phyloP scores from a whole-genome alignment of 805 yeast genomes.

The Candida orba region DNA sequence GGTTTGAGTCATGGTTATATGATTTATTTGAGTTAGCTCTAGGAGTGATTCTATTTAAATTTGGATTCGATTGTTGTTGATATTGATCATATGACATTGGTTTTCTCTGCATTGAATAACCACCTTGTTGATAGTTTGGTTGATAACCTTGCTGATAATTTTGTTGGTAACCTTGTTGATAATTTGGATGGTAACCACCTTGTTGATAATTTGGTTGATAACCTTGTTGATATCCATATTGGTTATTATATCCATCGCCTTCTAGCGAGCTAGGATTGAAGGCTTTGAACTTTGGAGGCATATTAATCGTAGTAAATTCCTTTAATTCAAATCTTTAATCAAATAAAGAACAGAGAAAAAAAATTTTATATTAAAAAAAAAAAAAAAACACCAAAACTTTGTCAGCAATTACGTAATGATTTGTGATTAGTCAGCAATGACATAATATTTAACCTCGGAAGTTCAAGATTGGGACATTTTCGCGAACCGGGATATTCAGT shows the following conservation, averaged over 20 bases:
- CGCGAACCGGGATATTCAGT: no score
- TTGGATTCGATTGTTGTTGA: constrained; percentile 10
- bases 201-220: constrained; percentile 4
- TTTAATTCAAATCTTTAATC: no score
- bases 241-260: constrained; percentile 11
- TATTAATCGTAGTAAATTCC: not conserved
- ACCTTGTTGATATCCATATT: constrained; percentile 1
- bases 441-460: no score
- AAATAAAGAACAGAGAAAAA: no score
- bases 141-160: constrained; percentile 5
- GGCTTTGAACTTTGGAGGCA: constrained; percentile 38
- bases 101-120: constrained; percentile 15
- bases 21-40: constrained; percentile 13
- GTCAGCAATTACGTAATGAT: no score
- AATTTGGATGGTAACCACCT: not conserved
- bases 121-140: constrained; percentile 5
- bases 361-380: no score
- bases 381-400: no score
- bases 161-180: constrained; percentile 1
- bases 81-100: constrained; percentile 22
- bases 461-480: no score
- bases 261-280: constrained; percentile 25
- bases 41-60: constrained; percentile 9
- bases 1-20: constrained; percentile 5
- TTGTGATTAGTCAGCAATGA: no score